Evolutionary conservation across 345 rosid genomes (phyloP), one percentile per base, ranked within the genome.

Genomic region (Lagerstroemia speciosa): DNA sequence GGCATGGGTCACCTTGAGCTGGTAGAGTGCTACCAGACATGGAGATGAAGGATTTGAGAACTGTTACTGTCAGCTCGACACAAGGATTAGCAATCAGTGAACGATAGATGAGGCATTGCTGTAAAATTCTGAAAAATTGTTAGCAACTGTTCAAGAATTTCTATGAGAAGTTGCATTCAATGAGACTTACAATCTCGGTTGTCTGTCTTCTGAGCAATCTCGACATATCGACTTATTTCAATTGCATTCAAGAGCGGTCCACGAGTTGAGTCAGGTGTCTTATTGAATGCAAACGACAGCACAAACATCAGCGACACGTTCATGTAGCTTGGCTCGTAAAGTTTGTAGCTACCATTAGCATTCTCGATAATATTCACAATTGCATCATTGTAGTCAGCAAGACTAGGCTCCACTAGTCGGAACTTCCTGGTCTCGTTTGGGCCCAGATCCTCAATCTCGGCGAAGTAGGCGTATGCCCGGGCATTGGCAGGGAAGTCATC

Each of bases 311-410:
- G 72, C 45, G 83, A 74, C 69, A 94, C 96, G 52, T 94, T 94
- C 99, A 91, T 91, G 83, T 89, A 94, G 81, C 99, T 94, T 1
- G 99, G 98, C 77, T 94, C 98, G 70, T 94, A 94, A 64, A 95
- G 99, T 1, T 76, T 87, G 77, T 78, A 85, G 83, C 92, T 91
- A 33, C 97, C 95, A 71, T 91, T 91, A 50, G 95, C 98, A 83
- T 94, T 94, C 81, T 91, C 99, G 34, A 82, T 88, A 70, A 94
- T 89, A 75, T 94, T 94, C 31, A 94, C 99, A 60, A 91, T 91
- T n/a, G 99, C 98, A 74, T 81, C 83, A 81, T 92, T 87, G 75
- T 94, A 94, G 70, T 88, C 96, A 64, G 86, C 81, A 1, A 80
- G 69, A 70, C 83, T 73, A 58, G 99, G 99, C 38, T 82, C 82